These are phyloP conservation scores for Pseudopithomyces chartarum DNA, from an alignment of 2,329 filamentous ascomycete species.

Conservation along the genomic window DNA sequence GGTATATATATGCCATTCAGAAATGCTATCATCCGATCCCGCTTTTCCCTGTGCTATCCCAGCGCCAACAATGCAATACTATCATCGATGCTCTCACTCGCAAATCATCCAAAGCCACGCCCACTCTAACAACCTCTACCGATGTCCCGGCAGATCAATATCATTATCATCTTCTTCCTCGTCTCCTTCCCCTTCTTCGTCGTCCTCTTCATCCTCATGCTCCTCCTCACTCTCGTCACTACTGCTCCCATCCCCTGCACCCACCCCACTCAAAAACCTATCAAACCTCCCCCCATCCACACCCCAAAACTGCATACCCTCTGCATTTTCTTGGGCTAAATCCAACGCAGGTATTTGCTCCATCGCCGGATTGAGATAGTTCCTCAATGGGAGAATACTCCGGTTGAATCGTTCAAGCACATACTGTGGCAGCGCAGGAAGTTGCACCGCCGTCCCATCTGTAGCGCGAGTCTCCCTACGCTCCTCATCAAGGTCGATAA, in stretches of 20 bases:
- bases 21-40: background rate
- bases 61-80: conserved; percentile 16
- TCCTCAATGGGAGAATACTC: conserved; percentile 52
- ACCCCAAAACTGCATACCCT: conserved; percentile 40
- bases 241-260: conserved; percentile 35
- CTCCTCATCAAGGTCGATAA: conserved; percentile 43
- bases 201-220: conserved; percentile 26
- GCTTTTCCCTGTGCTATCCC: background rate
- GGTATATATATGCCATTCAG: conserved; percentile 6
- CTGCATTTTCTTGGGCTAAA: conserved; percentile 32
- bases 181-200: conserved; percentile 28
- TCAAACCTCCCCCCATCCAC: conserved; percentile 33
- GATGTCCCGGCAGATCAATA: conserved; percentile 44
- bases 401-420: conserved; percentile 53
- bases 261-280: conserved; percentile 29
- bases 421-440: conserved; percentile 51
- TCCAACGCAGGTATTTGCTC: conserved; percentile 41
- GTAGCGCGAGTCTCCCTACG: conserved; percentile 40
- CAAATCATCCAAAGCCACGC: background rate
- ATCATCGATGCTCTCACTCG: background rate
- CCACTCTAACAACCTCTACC: conserved; percentile 17
- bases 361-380: conserved; percentile 46
- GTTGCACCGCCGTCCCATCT: conserved; percentile 40
- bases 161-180: conserved; percentile 23
- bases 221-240: conserved; percentile 42